Conservation (phyloP, 176 grass and related monocot species). For the Elymus sibiricus region DNA sequence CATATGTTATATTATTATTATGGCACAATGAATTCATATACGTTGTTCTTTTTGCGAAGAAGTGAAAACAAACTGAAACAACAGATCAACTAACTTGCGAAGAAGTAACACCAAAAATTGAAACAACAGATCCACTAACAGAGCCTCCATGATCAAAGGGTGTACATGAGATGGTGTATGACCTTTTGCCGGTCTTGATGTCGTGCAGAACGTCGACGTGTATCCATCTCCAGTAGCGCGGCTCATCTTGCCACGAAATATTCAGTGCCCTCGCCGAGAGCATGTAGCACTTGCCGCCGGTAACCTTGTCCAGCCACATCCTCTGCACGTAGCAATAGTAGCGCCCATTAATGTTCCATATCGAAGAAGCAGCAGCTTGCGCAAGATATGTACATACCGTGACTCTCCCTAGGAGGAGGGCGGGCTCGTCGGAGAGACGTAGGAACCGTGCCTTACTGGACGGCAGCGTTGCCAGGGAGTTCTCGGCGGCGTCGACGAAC, state of each 20-base stretch:
- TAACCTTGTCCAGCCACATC: slow-evolving; percentile 48
- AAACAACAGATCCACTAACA: too few species aligned
- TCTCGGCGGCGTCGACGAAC: slow-evolving; percentile 18
- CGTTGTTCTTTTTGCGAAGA: too few species aligned
- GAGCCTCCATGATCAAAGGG: neutral
- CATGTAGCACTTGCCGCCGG: slow-evolving; percentile 54
- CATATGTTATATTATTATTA: neutral
- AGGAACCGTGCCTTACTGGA: slow-evolving; percentile 33
- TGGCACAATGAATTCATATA: too few species aligned
- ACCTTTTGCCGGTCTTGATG: slow-evolving; percentile 21
- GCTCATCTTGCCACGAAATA: slow-evolving; percentile 5
- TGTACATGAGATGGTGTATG: neutral
- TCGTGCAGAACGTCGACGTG: neutral
- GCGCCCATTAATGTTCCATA: too few species aligned
- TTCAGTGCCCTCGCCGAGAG: slow-evolving; percentile 45
- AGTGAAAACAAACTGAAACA: too few species aligned
- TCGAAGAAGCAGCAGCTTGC: too few species aligned
- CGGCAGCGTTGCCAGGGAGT: neutral
- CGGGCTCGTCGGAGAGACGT: slow-evolving; percentile 25
- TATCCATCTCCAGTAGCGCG: slow-evolving; percentile 13
- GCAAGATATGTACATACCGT: slow-evolving; percentile 13
- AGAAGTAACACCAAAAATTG: too few species aligned
- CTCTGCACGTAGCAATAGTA: slow-evolving; percentile 16
- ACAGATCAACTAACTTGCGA: too few species aligned
- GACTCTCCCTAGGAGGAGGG: slow-evolving; percentile 38